phyloP scores from a whole-genome alignment of 257 asterid species.

The Nicotiana paniculata region DNA sequence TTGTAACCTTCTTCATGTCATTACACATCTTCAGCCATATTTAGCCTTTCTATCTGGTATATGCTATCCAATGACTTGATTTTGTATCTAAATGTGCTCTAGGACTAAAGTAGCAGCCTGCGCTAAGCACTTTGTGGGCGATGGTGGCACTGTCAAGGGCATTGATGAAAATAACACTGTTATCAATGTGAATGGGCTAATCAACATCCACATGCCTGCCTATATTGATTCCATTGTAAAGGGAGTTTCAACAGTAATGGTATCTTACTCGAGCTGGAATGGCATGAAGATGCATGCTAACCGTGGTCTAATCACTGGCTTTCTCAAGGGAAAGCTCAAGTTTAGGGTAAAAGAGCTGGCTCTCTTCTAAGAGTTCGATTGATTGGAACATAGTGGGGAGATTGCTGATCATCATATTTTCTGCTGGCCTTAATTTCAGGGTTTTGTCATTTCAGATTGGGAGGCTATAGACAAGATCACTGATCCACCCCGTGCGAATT shows the following conservation, averaged over 20 bases:
- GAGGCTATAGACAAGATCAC: slow-evolving; percentile 63
- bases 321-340: slow-evolving; percentile 31
- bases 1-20: not conserved
- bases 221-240: slow-evolving; percentile 25
- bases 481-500: slow-evolving; percentile 44
- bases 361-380: not conserved
- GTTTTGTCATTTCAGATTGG: slow-evolving; percentile 71
- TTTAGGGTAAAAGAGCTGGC: slow-evolving; percentile 12
- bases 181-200: slow-evolving; percentile 20
- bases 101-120: slow-evolving; percentile 34
- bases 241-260: slow-evolving; percentile 33
- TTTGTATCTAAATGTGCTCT: not conserved
- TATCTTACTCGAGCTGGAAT: slow-evolving; percentile 36
- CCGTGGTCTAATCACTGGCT: slow-evolving; percentile 20
- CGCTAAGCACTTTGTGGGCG: slow-evolving; percentile 39
- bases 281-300: slow-evolving; percentile 36
- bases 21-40: not conserved
- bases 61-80: not conserved
- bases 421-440: slow-evolving; percentile 30
- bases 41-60: not conserved
- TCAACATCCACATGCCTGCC: slow-evolving; percentile 33
- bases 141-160: slow-evolving; percentile 34
- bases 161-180: slow-evolving; percentile 29
- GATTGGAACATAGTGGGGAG: not conserved
- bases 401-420: not conserved